Evolutionary conservation across 2,329 filamentous ascomycete genomes (phyloP), one percentile per base, ranked within the genome.

Genomic region (Xylariaceae sp.): DNA sequence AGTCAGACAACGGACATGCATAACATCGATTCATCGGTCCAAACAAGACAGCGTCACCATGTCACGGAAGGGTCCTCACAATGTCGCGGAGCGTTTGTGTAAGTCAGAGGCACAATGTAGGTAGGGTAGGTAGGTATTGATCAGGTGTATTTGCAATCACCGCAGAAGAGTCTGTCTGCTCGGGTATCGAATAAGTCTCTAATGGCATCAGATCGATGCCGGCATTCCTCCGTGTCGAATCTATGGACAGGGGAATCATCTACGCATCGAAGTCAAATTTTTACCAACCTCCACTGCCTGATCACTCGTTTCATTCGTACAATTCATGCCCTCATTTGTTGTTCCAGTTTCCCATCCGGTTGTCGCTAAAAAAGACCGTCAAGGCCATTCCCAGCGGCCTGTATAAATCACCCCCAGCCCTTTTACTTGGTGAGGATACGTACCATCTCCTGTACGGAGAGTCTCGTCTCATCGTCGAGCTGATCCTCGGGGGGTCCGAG

Each of bases 401-500:
- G 37, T 23, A n/a, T 48, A 51, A 13, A 48, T 15, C 44, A 55
- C 15, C 6, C 23, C 18, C 15, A 34, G 11, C 35, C 9, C 17
- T 18, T 23, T 59, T 66, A 72, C 42, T 68, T 69, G 2, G 66
- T 63, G 11, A 72, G 62, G 17, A 63, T 56, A 13, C 58, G 64
- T 44, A 89, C 86, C 56, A 88, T 82, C 71, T 86, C 81, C 67
- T 84, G 78, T 50, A 93, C 79, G 69, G 88, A 79, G 63, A 79
- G 76, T 60, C 88, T 83, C 8, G 87, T 91, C 75, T 88, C 85
- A 7, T 83, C 80, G 69, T 88, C 87, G 48, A 94, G 80, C 78
- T 94, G 89, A 61, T 90, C 88, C 74, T 88, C 82, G 1, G 89
- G 88, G 52, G 85, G 81, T 59, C 81, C 78, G 58, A 93, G 80